Evolutionary conservation across 1,284 basidiomycete genomes (phyloP), one percentile per base, ranked within the genome.

Genomic region (Cronartium quercuum): DNA sequence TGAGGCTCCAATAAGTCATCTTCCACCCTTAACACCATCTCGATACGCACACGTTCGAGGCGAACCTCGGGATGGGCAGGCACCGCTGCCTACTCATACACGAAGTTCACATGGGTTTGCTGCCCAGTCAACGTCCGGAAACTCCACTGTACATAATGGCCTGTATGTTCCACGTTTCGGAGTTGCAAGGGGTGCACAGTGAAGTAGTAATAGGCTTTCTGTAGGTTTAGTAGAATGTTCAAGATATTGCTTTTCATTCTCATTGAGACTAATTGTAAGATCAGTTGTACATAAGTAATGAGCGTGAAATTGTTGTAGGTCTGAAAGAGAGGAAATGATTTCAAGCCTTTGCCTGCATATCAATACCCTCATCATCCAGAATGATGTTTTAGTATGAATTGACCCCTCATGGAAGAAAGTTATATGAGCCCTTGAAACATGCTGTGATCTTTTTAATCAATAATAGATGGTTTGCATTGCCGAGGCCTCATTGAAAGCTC

Each of bases 391-490:
- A 29, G 40, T 12, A 44, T 21, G 44, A 12, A 44, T n/a, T 38
- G 13, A n/a, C 2, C 37, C 10, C 37, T 24, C 34, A 63, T 37
- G 13, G 41, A 21, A 63, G 34, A 34, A 10, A 63, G 42, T n/a
- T 6, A 47, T 42, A 40, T 29, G 9, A 40, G 6, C 35, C 6
- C 35, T 51, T 24, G 55, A 7, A 37, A 10, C 5, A 13, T 55
- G n/a, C 47, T 51, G 15, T 51, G 47, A 18, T 21, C 15, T 13
- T 18, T 51, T 3, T 51, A 21, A 51, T 4, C 47, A 70, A 64
- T 70, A 70, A 55, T 70, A 70, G 21, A 70, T 63, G 2, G 68
- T 70, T 62, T 70, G 68, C 68, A 70, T 70, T 12, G 68, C 68
- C 12, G 68, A 70, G 51, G 60, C 34, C 29, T 6, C 12, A 9